Base-by-base conservation (phyloP, 768 basidiomycete species). In the Rhizopogon vesiculosus region DNA sequence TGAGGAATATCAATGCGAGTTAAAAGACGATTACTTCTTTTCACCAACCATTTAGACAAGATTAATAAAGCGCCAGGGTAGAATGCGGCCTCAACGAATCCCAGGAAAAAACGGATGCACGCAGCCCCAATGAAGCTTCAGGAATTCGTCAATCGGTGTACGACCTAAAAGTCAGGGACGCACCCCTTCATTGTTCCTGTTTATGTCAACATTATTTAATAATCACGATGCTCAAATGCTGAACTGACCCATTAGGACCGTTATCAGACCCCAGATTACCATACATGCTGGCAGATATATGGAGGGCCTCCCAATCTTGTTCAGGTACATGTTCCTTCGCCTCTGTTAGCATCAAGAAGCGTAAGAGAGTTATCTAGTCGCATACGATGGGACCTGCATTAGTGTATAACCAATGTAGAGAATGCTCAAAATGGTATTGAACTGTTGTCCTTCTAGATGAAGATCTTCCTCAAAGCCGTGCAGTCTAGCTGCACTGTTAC, bases 321-420 rank as follows among this genome's bases (percentile, higher is more conserved):
- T 82, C 43, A 89, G 66, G 56, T 87, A 80, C 77, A 88, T 85
- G 59, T 89, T 89, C 16, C 88, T 91, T 60, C 19, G 45, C 16
- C 43, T 13, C 16, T 7, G 31, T 18, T 18, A 45, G 7, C 48
- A 40, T 19, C 48, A n/a, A 1, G 19, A 25, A 28, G 40, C 15
- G 51, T 29, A 31, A 42, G n/a, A 44, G 18, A 48, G 25, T 10
- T 46, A 33, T 41, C n/a, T 28, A 63, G 5, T 10, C 3, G 70
- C 84, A 64, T 61, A 86, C 84, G 84, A 87, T 35, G 88, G 88
- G 51, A 91, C 78, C 66, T 91, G 89, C 87, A 89, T 89, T 39
- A 88, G 69, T 56, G 86, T 86, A 63, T 90, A 90, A 15, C 86
- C 87, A 33, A 86, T 74, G 59, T 86, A 87, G 48, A 87, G 75